phyloP scores from a whole-genome alignment of 768 basidiomycete species.

The Sporobolomyces phaffii region DNA sequence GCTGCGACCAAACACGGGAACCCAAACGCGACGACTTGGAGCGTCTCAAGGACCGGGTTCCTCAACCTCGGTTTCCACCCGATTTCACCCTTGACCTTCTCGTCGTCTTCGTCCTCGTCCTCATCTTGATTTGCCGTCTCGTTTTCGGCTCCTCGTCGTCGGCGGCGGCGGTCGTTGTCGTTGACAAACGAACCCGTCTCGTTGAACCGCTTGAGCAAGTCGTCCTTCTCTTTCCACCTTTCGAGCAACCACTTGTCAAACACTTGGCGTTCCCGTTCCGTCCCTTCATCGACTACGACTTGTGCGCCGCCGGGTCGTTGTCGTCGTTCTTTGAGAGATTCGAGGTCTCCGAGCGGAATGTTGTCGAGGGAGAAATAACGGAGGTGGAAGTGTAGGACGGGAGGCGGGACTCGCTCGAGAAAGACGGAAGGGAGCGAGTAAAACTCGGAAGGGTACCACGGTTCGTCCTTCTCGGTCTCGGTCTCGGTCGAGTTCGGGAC shows the following conservation, averaged over 20 bases:
- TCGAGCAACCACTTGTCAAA: constrained; percentile 80
- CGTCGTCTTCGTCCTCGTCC: background rate
- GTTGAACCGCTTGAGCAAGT: constrained; percentile 60
- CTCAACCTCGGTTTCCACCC: background rate
- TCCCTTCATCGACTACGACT: no score
- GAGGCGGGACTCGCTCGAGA: constrained; percentile 70
- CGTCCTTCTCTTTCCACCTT: constrained; percentile 79
- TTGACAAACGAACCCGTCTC: constrained; percentile 52
- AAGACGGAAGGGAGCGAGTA: constrained; percentile 88
- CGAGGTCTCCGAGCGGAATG: constrained; percentile 45
- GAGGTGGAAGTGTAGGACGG: constrained; percentile 77
- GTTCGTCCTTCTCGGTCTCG: background rate
- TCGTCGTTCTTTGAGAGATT: constrained; percentile 47
- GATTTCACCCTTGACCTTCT: background rate
- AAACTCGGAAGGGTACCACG: constrained; percentile 29
- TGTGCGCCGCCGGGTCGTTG: constrained; percentile 59
- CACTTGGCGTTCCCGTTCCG: constrained; percentile 65
- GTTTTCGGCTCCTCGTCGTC: no score
- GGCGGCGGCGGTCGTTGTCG: background rate
- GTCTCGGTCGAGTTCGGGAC: no score
- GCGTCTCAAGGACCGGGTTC: background rate
- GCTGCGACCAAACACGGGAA: background rate
- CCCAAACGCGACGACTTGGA: background rate
- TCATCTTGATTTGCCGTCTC: background rate
- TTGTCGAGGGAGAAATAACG: constrained; percentile 64